Percentiles rank a stretch among this genome's conserved stretches.
Evolutionary conservation across 495 filamentous ascomycete species (phyloP).

Genomic region (Friedmanniomyces endolithicus): DNA sequence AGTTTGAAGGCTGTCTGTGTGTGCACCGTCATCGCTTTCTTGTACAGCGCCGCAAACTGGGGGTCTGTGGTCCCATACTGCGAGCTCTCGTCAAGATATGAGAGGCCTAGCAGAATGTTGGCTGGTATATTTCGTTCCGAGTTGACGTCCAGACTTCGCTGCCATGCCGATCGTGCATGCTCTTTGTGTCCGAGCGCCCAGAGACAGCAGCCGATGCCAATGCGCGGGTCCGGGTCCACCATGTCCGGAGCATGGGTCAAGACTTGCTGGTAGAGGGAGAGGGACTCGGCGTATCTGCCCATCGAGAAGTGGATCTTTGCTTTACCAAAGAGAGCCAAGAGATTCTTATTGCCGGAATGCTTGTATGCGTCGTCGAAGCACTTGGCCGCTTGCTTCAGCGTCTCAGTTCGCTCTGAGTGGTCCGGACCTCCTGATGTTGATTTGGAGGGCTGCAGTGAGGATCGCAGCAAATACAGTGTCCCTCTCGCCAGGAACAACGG

Average conservation of each 20-base stretch:
- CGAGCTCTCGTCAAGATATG: conserved; percentile 71
- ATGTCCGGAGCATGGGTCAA: conserved; percentile 72
- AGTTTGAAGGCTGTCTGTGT: conserved; percentile 88
- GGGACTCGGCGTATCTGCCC: conserved; percentile 66
- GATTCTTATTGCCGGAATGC: conserved; percentile 68
- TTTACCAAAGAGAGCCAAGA: conserved; percentile 80
- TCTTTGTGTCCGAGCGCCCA: conserved; percentile 93
- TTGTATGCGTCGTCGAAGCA: conserved; percentile 87
- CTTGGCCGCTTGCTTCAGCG: conserved; percentile 69
- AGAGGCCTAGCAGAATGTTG: conserved; percentile 77
- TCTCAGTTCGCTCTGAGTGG: conserved; percentile 61
- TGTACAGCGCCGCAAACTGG: conserved; percentile 68
- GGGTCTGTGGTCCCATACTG: conserved; percentile 65
- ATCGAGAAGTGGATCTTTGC: conserved; percentile 73
- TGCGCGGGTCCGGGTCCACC: conserved; percentile 86
- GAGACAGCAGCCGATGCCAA: conserved; percentile 88
- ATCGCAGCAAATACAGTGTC: conserved; percentile 73
- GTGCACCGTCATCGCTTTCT: conserved; percentile 85
- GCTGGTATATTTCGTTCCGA: conserved; percentile 71
- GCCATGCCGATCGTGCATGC: conserved; percentile 80
- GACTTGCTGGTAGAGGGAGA: conserved; percentile 76
- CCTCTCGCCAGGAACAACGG: conserved; percentile 86
- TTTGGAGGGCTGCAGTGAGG: conserved; percentile 68
- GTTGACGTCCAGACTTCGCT: conserved; percentile 74
- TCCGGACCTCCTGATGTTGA: conserved; percentile 49